Base-by-base conservation (phyloP, 169 alveolate species). In the Plasmodium knowlesi region DNA sequence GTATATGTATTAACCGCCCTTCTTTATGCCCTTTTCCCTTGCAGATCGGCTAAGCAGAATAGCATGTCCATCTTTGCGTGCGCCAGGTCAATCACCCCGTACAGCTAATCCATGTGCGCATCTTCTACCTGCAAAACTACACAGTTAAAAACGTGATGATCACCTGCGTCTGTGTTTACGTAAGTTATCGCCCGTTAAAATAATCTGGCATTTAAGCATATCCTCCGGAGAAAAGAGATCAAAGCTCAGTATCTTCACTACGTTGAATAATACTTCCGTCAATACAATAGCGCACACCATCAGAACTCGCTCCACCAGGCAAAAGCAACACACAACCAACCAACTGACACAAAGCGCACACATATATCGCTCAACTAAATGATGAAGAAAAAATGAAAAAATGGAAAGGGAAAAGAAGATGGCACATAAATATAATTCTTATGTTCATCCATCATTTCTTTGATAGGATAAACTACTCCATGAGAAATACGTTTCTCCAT, bases 361-460 rank as follows among this genome's bases (percentile, higher is more conserved):
- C n/a, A n/a, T n/a, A n/a, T n/a, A 67, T 25, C 1, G 32, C 10
- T 6, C 37, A 46, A 50, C 76, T 28, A 61, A 85, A 85, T 85
- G 84, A 85, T 85, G 93, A 72, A 54, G 30, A n/a, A 74, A 85
- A 85, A 85, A 85, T 85, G 93, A 85, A 85, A 85, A 85, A 85
- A 85, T 85, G 93, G 93, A 85, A 50, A 37, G 93, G 80, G 85
- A 73, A 72, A 73, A 73, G 80, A 74, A 84, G 72, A 72, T 85
- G 93, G 93, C 93, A 85, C 70, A 85, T 85, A 85, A 85, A 85
- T 37, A 85, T 85, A 14, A 50, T 85, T 28, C 70, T 85, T 85
- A 85, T 85, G 93, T 85, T 85, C 80, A 28, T 85, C 14, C 93
- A 85, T 41, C 93, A 85, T 0, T 85, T 85, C 46, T 85, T 85